Base-by-base conservation (phyloP, 352 stramenopile species). In the Globisporangium echinulatum region DNA sequence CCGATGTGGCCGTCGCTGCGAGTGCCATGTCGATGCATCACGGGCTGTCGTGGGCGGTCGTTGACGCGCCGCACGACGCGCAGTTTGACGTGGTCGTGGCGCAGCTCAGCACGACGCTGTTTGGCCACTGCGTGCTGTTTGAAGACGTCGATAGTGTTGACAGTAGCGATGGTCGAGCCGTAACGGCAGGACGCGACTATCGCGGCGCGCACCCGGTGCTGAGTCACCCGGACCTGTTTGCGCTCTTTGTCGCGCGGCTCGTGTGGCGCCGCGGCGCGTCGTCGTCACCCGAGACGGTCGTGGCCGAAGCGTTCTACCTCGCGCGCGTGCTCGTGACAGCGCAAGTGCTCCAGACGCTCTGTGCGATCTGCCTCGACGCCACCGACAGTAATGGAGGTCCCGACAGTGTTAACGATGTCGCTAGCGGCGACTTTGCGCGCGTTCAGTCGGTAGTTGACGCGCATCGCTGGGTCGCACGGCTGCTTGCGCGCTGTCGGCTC, bases 51-150 rank as follows among this genome's bases (percentile, higher is more conserved):
- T 80, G 72, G 75, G 69, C 69, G 2, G 69, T 73, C 17, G 70
- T 75, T 11, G 75, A 82, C 52, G 69, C 67, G 0, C 62, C 75
- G 0, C 44, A 66, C 4, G 66, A 79, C 9, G 71, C 72, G 7
- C 66, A 73, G 46, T 79, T 90, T 10, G 74, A 87, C 38, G 72
- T 74, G 11, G 63, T 76, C 2, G 71, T 83, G 53, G 64, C 65
- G 36, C 68, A 70, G 38, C 67, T 85, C 0, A 85, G 82, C 62
- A 71, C 76, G 13, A 66, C 87, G 11, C 66, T 91, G n/a, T 92
- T 92, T 61, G 82, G 82, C 0, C 75, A 83, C 38, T 76, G 81
- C 46, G 82, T 92, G 9, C 59, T 92, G 4, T 90, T 90, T 59
- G 75, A 84, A 47, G 64, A 51, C 7, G 66, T 61, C 9, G 61